Percentiles rank a stretch among this genome's conserved stretches.
Conservation (phyloP, 2,329 filamentous ascomycete genomes). For the Phyllosticta citriasiana region DNA sequence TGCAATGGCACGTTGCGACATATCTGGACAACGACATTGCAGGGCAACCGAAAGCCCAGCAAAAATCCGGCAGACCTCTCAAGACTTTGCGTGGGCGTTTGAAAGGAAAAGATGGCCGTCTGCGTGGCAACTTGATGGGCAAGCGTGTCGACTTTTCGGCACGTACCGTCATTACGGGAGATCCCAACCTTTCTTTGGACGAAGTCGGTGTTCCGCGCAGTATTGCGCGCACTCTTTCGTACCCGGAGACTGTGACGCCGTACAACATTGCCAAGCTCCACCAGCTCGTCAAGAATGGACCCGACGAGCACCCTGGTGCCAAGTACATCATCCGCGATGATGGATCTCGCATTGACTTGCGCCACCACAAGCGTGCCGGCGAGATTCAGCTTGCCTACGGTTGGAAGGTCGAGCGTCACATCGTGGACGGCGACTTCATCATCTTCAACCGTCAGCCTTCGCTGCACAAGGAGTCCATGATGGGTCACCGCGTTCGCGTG, state of each 20-base stretch:
- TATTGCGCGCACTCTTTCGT: constrained; percentile 87
- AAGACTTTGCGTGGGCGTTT: constrained; percentile 94
- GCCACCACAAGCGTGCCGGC: constrained; percentile 80
- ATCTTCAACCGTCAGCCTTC: constrained; percentile 99
- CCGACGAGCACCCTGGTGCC: constrained; percentile 88
- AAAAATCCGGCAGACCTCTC: constrained; percentile 92
- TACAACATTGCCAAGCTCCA: constrained; percentile 96
- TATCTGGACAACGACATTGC: constrained; percentile 99
- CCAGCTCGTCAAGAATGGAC: constrained; percentile 81
- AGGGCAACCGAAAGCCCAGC: constrained; percentile 83
- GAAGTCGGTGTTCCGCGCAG: constrained; percentile 94
- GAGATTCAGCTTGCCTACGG: constrained; percentile 86
- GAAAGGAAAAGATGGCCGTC: constrained; percentile 97
- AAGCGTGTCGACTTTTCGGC: constrained; percentile 99
- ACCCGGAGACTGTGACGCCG: constrained; percentile 92
- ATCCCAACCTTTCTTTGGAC: constrained; percentile 90
- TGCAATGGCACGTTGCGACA: constrained; percentile 97
- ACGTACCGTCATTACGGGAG: constrained; percentile 98
- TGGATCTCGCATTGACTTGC: constrained; percentile 87
- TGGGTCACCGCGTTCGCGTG: constrained; percentile 93
- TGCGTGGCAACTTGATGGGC: constrained; percentile 98
- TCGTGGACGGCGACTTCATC: constrained; percentile 93
- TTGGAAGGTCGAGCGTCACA: constrained; percentile 97
- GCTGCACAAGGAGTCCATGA: constrained; percentile 99
- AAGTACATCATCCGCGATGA: constrained; percentile 93